Evolutionary conservation across 306 rosid species (phyloP), one percentile per base, ranked within the genome.

Genomic region (Sicyos baderoa): DNA sequence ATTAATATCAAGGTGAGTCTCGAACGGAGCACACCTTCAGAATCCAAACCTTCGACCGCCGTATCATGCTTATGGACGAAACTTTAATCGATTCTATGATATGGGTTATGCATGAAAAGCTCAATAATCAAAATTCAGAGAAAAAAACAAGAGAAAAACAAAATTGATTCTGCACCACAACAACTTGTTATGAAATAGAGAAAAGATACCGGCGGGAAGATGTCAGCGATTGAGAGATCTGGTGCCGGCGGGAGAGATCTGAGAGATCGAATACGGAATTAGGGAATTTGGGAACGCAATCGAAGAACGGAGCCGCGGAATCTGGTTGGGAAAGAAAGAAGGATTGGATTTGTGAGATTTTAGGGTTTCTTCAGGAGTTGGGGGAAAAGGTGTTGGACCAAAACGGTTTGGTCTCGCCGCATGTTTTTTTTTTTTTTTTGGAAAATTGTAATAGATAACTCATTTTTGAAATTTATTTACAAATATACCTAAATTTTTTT

Each of bases 181-280:
- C 0, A 40, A 62, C 9, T 17, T 62, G 15, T 40, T 3, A 10
- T 35, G 37, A 62, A 37, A 6, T 9, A 23, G 44, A 16, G 42
- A 15, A 40, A 15, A 40, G 68, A 17, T 63, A 63, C 69, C 69
- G 69, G 7, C 17, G 51, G 69, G n/a, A 63, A 10, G 51, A 40
- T 40, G 29, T 51, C 51, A 25, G 29, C 29, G 29, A 25, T 25
- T 25, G 44, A 37, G 44, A 37, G 44, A 37, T 37, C 21, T 59
- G 12, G 47, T 2, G 10, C 13, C 65, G 21, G 23, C 48, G 48
- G 47, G 3, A 16, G 22, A 40, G 69, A 63, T 63, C 69, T 12
- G 29, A 17, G 69, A 21, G 6, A 63, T 37, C 40, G 50, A 63
- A 37, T 25, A 40, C 5, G 52, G 51, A 25, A 32, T 45, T 7